phyloP scores from a whole-genome alignment of 2,329 filamentous ascomycete genomes.

The Harringtonia aguacate region DNA sequence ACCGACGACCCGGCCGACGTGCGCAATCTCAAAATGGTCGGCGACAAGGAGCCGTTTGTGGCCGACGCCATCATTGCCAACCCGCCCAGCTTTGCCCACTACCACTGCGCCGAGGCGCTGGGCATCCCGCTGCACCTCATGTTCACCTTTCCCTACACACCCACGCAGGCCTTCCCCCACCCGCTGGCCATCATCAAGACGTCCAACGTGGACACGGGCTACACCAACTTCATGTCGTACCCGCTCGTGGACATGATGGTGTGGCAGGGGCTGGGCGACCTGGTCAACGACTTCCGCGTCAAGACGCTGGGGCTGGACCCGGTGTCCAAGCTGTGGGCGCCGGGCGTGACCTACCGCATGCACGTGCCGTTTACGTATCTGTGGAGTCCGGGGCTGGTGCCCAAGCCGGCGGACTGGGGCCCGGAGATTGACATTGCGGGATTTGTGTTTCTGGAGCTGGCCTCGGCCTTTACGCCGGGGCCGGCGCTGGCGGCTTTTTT shows the following conservation, averaged over 20 bases:
- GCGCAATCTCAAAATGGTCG: constrained; percentile 55
- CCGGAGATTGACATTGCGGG: constrained; percentile 62
- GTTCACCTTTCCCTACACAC: constrained; percentile 80
- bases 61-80: constrained; percentile 81
- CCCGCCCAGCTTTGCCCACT: constrained; percentile 65
- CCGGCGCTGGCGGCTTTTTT: constrained; percentile 45
- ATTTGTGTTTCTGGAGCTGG: constrained; percentile 66
- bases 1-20: constrained; percentile 57
- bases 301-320: constrained; percentile 61
- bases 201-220: constrained; percentile 59
- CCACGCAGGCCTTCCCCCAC: constrained; percentile 66
- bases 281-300: constrained; percentile 64
- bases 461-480: constrained; percentile 49
- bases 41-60: constrained; percentile 48
- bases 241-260: constrained; percentile 77
- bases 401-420: constrained; percentile 60
- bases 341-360: constrained; percentile 59
- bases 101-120: constrained; percentile 70
- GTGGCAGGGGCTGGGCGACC: constrained; percentile 78
- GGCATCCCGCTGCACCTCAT: constrained; percentile 73
- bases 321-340: constrained; percentile 67
- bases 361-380: constrained; percentile 69
- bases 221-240: constrained; percentile 74
- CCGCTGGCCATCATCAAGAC: constrained; percentile 66
- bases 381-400: constrained; percentile 55